Conservation (phyloP, 768 basidiomycete species). For the Suillus cothurnatus region DNA sequence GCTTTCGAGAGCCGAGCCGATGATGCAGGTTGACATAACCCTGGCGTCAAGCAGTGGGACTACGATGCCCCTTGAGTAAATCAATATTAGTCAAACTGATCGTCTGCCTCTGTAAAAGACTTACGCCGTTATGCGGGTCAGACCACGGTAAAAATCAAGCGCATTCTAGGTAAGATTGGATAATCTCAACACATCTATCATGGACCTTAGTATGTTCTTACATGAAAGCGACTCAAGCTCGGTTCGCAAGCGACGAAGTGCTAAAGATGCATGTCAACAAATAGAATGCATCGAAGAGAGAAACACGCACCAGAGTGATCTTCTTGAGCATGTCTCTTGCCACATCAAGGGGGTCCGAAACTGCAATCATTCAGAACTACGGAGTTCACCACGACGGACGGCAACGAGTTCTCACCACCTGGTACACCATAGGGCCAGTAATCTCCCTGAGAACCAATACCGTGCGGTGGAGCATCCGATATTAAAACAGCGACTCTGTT, state of each 20-base stretch:
- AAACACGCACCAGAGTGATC: conserved; percentile 48
- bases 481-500: conserved; percentile 49
- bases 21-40: conserved; percentile 4
- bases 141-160: conserved; percentile 6
- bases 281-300: conserved; percentile 7
- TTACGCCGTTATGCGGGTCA: conserved; percentile 9
- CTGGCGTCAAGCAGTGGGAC: neutral
- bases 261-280: conserved; percentile 27
- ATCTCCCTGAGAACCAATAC: conserved; percentile 41
- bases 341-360: conserved; percentile 34
- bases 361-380: neutral
- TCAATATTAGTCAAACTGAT: neutral
- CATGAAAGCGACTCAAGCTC: conserved; percentile 2
- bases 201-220: conserved; percentile 2
- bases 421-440: conserved; percentile 39
- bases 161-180: neutral
- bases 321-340: conserved; percentile 51
- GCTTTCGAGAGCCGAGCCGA: conserved; percentile 6
- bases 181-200: neutral
- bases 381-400: neutral
- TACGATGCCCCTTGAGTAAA: neutral
- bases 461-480: conserved; percentile 56
- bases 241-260: conserved; percentile 62
- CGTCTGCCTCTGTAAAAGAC: neutral
- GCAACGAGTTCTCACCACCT: neutral